Evolutionary conservation across 768 basidiomycete species (phyloP), one percentile per base, ranked within the genome.

Genomic region (Lactifluus volemus): DNA sequence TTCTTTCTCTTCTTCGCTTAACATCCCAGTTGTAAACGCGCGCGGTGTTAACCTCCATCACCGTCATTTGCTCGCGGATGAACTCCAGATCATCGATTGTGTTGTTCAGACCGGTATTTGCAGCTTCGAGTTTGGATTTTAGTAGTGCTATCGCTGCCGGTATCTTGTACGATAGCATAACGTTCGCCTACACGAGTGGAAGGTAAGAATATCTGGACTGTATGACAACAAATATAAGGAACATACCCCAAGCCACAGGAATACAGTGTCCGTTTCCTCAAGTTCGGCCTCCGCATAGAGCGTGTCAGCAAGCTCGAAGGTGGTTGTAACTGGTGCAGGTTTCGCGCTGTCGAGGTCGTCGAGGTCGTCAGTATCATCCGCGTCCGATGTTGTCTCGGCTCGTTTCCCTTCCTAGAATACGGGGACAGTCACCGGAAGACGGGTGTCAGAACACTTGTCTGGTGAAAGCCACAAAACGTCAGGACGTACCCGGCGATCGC

Each of bases 21-120:
- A 96, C 92, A 70, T 96, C 93, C 88, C 89, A 95, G 70, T 98
- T 99, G 71, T 96, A 98, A 55, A 96, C 87, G 41, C 96, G 79
- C 5, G 96, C 96, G 12, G 91, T 94, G 70, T 98, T 98, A 44
- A 84, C 83, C 70, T 99, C 95, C 90, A 98, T 97, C 10, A 97
- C 83, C 5, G 97, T 98, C 55, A 94, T 79, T 72, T 99, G 97
- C 70, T 98, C 97, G 54, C 92, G 78, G 61, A 98, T 73, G 71
- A 91, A 99, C 70, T 94, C 93, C 21, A 97, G 77, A 71, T 98
- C 97, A 68, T 95, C 92, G 47, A 86, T 77, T 0, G 87, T 84
- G 69, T 85, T 84, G 30, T 76, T 69, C 53, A 96, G 74, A 58
- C 78, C 82, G 12, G 74, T 74, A 69, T 90, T 81, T 0, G 95